Evolutionary conservation across 2,329 filamentous ascomycete species (phyloP).

Genomic region (Aureobasidium sp.): DNA sequence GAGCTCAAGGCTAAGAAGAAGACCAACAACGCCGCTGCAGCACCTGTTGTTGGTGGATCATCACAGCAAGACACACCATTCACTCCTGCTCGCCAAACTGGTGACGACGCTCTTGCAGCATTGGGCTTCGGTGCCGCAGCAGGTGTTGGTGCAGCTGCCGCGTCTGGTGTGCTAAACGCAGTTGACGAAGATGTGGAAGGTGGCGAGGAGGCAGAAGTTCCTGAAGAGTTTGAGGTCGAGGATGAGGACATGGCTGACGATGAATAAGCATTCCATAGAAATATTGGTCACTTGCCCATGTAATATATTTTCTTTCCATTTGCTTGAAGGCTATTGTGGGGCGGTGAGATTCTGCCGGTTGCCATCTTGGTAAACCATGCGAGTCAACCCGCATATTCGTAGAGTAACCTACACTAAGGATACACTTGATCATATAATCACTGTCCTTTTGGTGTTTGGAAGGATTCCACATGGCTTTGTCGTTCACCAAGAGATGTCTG

Average conservation of each 20-base stretch:
- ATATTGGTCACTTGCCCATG: background rate
- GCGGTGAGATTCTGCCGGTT: background rate
- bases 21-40: slow-evolving; percentile 38
- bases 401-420: no score
- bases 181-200: slow-evolving; percentile 78
- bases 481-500: no score
- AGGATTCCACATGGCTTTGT: no score
- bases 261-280: background rate
- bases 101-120: slow-evolving; percentile 45
- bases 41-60: slow-evolving; percentile 35
- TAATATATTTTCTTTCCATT: slow-evolving; percentile 1
- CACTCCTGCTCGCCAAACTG: slow-evolving; percentile 20
- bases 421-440: no score
- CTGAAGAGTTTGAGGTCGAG: slow-evolving; percentile 72
- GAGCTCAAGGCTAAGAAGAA: slow-evolving; percentile 89
- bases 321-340: background rate
- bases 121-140: slow-evolving; percentile 16
- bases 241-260: slow-evolving; percentile 39
- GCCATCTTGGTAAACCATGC: background rate
- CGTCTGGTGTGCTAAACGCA: slow-evolving; percentile 73
- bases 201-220: slow-evolving; percentile 63
- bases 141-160: slow-evolving; percentile 27
- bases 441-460: no score
- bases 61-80: slow-evolving; percentile 23
- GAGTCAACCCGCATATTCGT: no score